These are phyloP conservation scores for Actinidia polygama DNA, from an alignment of 179 eudicot genomes.

Conservation along the genomic window DNA sequence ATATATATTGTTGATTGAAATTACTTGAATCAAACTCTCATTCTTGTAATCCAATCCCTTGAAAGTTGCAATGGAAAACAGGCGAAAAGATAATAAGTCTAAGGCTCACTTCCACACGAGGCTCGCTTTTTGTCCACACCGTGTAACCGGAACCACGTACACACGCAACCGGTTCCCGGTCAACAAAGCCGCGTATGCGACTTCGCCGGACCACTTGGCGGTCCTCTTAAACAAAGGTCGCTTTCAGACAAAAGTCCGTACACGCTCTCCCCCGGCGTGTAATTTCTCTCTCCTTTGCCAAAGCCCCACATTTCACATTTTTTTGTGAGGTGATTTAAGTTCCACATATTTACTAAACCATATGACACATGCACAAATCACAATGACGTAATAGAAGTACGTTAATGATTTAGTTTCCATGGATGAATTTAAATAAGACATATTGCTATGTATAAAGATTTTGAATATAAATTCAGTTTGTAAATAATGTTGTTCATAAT, in stretches of 20 bases:
- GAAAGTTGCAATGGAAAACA: conserved; percentile 8
- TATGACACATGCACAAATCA: no score
- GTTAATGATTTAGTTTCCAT: no score
- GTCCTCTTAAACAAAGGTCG: conserved; percentile 17
- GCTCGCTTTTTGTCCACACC: conserved; percentile 18
- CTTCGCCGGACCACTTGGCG: conserved; percentile 14
- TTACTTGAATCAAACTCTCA: background rate
- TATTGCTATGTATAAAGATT: no score
- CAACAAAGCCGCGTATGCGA: conserved; percentile 40
- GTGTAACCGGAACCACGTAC: conserved; percentile 21
- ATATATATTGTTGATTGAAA: no score
- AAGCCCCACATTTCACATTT: no score
- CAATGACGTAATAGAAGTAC: no score
- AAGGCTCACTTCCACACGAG: conserved; percentile 31
- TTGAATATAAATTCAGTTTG: no score
- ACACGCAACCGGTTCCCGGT: conserved; percentile 43
- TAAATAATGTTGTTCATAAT: no score
- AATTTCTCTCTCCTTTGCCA: no score
- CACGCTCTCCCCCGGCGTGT: conserved; percentile 25
- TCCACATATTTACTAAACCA: no score
- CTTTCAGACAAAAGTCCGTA: conserved; percentile 15
- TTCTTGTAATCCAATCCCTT: background rate
- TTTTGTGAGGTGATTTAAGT: no score
- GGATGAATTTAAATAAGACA: no score
- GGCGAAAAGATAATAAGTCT: background rate